These are phyloP conservation scores for Magnolia sinica DNA, from an alignment of 164 flowering plant species.

Conservation along the genomic window DNA sequence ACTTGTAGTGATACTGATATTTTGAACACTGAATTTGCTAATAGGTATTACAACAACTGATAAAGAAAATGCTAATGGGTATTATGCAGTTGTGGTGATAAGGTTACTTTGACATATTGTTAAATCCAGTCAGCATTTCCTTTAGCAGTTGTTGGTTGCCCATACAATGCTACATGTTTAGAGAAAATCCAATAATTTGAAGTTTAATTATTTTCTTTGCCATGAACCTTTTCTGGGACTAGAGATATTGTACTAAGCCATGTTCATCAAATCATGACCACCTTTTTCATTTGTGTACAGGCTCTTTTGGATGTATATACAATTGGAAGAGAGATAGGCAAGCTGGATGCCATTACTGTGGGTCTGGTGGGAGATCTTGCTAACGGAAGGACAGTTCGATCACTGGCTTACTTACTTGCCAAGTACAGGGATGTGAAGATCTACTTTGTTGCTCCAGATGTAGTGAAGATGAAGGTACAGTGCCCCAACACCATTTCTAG, in stretches of 20 bases:
- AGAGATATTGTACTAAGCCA: background rate
- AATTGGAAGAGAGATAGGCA: slow-evolving; percentile 86
- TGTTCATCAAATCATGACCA: background rate
- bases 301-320: slow-evolving; percentile 97
- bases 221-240: too few relatives aligned
- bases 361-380: slow-evolving; percentile 99
- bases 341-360: slow-evolving; percentile 83
- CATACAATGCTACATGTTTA: too few relatives aligned
- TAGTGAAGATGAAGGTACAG: slow-evolving; percentile 93
- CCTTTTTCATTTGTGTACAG: slow-evolving; percentile 28
- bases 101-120: too few relatives aligned
- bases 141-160: too few relatives aligned
- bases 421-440: slow-evolving; percentile 81
- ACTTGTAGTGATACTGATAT: too few relatives aligned
- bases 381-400: slow-evolving; percentile 95
- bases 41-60: too few relatives aligned
- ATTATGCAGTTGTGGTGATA: too few relatives aligned
- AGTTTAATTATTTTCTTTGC: too few relatives aligned
- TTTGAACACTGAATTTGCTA: too few relatives aligned
- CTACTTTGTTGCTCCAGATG: slow-evolving; percentile 89
- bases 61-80: too few relatives aligned
- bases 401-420: slow-evolving; percentile 86
- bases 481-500: slow-evolving; percentile 1
- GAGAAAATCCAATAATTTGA: too few relatives aligned
- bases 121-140: too few relatives aligned